Evolutionary conservation across 2,329 filamentous ascomycete genomes (phyloP).

Genomic region (Triangularia verruculosa): DNA sequence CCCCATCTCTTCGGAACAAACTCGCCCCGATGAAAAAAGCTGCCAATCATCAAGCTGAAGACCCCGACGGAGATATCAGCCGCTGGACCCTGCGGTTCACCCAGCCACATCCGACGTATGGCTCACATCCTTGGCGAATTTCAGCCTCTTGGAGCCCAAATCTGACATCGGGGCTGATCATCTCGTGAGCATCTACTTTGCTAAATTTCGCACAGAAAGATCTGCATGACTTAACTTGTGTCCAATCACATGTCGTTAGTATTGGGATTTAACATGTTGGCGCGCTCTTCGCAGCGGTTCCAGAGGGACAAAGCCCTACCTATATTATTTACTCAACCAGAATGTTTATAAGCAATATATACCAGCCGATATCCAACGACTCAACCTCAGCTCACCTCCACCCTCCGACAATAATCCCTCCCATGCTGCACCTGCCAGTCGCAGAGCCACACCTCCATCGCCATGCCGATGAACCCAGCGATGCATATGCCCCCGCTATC

Average conservation of each 20-base stretch:
- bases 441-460: constrained; percentile 77
- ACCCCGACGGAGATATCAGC: too few species aligned
- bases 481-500: constrained; percentile 89
- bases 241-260: too few species aligned
- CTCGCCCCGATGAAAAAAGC: neutral
- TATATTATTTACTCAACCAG: too few species aligned
- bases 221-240: too few species aligned
- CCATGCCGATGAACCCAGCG: constrained; percentile 80
- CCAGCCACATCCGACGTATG: too few species aligned
- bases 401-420: constrained; percentile 67
- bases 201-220: too few species aligned
- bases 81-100: too few species aligned
- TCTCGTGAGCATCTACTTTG: neutral
- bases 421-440: constrained; percentile 80
- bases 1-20: neutral
- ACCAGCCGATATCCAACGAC: neutral
- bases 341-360: neutral
- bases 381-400: constrained; percentile 39
- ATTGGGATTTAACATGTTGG: too few species aligned
- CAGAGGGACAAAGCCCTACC: too few species aligned
- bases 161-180: neutral
- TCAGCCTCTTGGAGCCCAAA: neutral
- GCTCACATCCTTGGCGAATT: too few species aligned
- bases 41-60: neutral
- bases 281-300: too few species aligned